Base-by-base conservation (phyloP, 1,139 yeast species). In the Protomyces inundatus region DNA sequence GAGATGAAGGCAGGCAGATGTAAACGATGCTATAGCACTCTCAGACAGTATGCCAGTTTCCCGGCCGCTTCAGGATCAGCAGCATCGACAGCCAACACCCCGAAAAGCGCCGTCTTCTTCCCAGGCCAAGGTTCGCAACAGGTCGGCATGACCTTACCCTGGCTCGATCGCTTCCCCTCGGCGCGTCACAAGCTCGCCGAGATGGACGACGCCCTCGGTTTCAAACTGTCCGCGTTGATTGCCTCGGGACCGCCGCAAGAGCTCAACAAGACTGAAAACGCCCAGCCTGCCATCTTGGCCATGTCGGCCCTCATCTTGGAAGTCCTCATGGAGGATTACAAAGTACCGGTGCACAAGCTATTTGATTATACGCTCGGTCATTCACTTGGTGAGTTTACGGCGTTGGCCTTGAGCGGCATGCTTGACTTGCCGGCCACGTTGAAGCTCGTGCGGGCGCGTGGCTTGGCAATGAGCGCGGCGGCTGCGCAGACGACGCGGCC, bases 381-480 rank as follows among this genome's bases (percentile, higher is more conserved):
- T 71, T 84, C 88, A 1, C 74, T 84, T 12, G 88, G 88, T 3
- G 88, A 84, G 71, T 84, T 81, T 70, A 75, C 86, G 0, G 85
- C 86, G 0, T 74, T 81, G 62, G 71, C 79, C 1, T 76, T 82
- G 6, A 74, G 81, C 12, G 84, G 83, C 0, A 73, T 75, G 2
- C 69, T 83, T 23, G 72, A 77, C 45, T 72, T 82, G 10, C 66
- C 73, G 1, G 75, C 79, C 6, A 84, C 84, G 0, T 73, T 83
- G n/a, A 69, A 71, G 66, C 72, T 84, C 7, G 88, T 84, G 7
- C 74, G 81, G 5, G 72, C 75, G 60, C 76, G 88, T 7, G 88
- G 86, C 1, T 67, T 71, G 66, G 76, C 83, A 42, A 82, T 84
- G 86, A 80, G 36, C 4, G 36, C 50, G 14, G 61, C 65, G 3